Evolutionary conservation across 139 green algal genomes (phyloP).

Genomic region (Pseudopediastrum boryanum): DNA sequence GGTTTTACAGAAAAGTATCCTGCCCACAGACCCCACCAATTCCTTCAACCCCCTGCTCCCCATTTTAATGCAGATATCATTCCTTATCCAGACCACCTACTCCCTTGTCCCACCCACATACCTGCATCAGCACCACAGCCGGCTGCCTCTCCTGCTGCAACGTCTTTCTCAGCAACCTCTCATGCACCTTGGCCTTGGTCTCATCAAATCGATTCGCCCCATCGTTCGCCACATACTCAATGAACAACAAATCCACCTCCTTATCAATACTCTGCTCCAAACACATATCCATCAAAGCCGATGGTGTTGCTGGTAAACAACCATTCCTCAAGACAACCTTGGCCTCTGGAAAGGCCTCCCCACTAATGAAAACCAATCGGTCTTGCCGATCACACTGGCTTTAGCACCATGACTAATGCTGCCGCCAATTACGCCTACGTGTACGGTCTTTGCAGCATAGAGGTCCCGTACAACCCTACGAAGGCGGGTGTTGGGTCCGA

Average conservation of each 20-base stretch:
- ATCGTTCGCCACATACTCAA: constrained; percentile 49
- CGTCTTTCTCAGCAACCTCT: constrained; percentile 41
- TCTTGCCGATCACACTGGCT: constrained; percentile 28
- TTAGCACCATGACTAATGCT: constrained; percentile 45
- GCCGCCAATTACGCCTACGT: constrained; percentile 46
- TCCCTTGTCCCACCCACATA: background rate
- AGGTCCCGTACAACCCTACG: constrained; percentile 32
- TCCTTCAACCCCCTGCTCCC: too few species aligned
- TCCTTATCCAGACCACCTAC: too few species aligned
- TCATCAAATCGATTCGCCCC: constrained; percentile 26
- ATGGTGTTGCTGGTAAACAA: constrained; percentile 43
- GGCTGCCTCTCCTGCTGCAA: constrained; percentile 20
- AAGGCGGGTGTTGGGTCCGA: constrained; percentile 33
- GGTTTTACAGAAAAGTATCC: too few species aligned
- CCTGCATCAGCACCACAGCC: constrained; percentile 44
- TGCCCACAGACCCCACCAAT: too few species aligned
- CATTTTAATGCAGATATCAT: too few species aligned
- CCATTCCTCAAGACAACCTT: constrained; percentile 44
- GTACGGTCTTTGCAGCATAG: background rate
- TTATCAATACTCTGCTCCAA: constrained; percentile 38
- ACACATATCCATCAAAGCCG: constrained; percentile 48
- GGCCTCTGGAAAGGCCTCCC: background rate
- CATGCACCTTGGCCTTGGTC: constrained; percentile 29
- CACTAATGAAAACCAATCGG: constrained; percentile 38
- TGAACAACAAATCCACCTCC: constrained; percentile 43